Base-by-base conservation (phyloP, 2,329 filamentous ascomycete species). In the Leptographium galeiforme region DNA sequence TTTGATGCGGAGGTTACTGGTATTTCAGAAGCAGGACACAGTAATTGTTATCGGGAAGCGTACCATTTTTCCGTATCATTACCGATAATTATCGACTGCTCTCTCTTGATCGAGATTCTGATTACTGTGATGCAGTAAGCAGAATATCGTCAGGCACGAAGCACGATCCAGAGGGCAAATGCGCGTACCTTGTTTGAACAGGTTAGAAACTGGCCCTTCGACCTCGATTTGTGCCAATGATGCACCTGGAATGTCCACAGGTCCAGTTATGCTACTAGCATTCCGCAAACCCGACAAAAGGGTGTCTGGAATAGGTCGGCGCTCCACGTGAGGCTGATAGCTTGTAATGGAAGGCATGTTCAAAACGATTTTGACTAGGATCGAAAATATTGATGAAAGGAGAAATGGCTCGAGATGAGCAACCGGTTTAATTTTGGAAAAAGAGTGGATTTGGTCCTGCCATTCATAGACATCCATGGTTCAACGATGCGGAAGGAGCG, bases 1-100 rank as follows among this genome's bases (percentile, higher is more conserved):
- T 2, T 68, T 58, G n/a, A 80, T 68, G 25, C 62, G 60, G 39
- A 73, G 63, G 7, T 68, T 64, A 56, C 70, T 73, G 13, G 8
- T 34, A 12, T 18, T 14, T 47, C 14, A 46, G 43, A 1, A 25
- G 8, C 7, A 45, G n/a, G 8, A 12, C 4, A 16, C 6, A n/a
- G 19, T 16, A 16, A 33, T 8, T 40, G 6, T 11, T 8, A 19
- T 25, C 18, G 55, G 18, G 13, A 16, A 6, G 13, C 7, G 19
- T 57, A 66, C 64, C 63, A 64, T 53, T 59, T 60, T 12, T 39
- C 41, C 2, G 46, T 25, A 38, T 64, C 62, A 53, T 63, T 60
- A 8, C 66, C 66, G 44, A 68, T 57, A 13, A 48, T 56, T 36
- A 66, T 55, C 5, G 38, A 50, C 36, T 56, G 55, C 16, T 54